A percentile compares a stretch with the other conserved stretches of the same genome.
Conservation (phyloP, 345 rosid species). For the Linum trigynum region DNA sequence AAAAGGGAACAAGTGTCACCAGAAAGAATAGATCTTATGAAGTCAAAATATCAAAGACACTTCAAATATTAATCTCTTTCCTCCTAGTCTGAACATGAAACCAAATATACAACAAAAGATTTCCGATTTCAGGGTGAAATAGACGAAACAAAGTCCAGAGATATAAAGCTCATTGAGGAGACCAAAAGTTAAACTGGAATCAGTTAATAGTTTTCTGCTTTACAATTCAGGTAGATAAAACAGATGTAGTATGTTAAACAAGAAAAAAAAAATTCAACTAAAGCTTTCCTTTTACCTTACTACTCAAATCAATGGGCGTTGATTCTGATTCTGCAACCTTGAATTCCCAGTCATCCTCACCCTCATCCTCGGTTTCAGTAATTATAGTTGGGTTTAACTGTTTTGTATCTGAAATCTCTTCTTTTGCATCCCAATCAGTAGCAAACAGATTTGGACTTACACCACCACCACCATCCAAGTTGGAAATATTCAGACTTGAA, state of each 20-base stretch:
- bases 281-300: not conserved
- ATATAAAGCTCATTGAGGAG: no score
- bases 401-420: conserved; percentile 1
- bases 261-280: not conserved
- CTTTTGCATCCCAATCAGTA: conserved; percentile 1
- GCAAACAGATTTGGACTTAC: conserved; percentile 1
- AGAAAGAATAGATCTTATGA: not conserved
- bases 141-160: not conserved
- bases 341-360: not conserved
- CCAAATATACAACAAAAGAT: no score
- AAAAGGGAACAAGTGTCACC: not conserved
- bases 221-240: not conserved
- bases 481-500: conserved; percentile 9
- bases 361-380: not conserved
- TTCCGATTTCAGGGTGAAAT: not conserved
- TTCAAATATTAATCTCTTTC: no score
- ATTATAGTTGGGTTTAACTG: conserved; percentile 1
- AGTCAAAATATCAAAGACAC: no score
- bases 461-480: conserved; percentile 1
- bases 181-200: not conserved
- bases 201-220: not conserved
- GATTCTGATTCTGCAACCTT: not conserved
- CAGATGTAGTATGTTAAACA: not conserved
- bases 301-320: not conserved
- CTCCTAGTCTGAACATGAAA: no score